phyloP scores from a whole-genome alignment of 257 asterid species.

The Echium plantagineum region DNA sequence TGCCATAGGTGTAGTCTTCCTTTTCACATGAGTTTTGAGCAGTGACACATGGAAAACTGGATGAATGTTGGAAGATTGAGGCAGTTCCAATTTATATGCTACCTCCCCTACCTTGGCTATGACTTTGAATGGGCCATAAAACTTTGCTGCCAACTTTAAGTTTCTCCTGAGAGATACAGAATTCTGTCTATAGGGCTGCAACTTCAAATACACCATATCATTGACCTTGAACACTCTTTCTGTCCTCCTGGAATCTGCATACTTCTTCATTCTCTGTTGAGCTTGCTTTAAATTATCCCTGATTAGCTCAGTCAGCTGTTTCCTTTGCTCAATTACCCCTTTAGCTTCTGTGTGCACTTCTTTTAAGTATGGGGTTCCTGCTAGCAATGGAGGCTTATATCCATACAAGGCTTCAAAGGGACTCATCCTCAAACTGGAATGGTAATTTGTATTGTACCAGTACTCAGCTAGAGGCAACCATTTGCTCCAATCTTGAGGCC shows the following conservation, averaged over 20 bases:
- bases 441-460: too few species aligned
- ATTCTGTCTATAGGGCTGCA: too few species aligned
- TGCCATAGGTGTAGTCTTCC: too few species aligned
- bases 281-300: not conserved
- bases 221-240: too few species aligned
- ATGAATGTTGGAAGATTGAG: too few species aligned
- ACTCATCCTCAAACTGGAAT: not conserved
- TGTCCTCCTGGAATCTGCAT: not conserved
- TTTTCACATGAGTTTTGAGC: not conserved
- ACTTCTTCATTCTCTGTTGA: not conserved
- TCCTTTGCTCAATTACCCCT: not conserved
- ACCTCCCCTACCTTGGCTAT: too few species aligned
- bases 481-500: too few species aligned
- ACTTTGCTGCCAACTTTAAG: too few species aligned
- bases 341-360: not conserved
- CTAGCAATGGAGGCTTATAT: not conserved
- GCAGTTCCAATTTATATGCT: too few species aligned
- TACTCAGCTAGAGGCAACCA: too few species aligned
- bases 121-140: not conserved
- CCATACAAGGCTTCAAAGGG: not conserved
- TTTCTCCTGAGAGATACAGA: too few species aligned
- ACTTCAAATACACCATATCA: too few species aligned
- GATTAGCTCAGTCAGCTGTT: not conserved
- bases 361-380: not conserved
- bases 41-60: not conserved